These are phyloP conservation scores for Cunninghamia lanceolata DNA, from an alignment of 75 land plant genomes.

Conservation along the genomic window DNA sequence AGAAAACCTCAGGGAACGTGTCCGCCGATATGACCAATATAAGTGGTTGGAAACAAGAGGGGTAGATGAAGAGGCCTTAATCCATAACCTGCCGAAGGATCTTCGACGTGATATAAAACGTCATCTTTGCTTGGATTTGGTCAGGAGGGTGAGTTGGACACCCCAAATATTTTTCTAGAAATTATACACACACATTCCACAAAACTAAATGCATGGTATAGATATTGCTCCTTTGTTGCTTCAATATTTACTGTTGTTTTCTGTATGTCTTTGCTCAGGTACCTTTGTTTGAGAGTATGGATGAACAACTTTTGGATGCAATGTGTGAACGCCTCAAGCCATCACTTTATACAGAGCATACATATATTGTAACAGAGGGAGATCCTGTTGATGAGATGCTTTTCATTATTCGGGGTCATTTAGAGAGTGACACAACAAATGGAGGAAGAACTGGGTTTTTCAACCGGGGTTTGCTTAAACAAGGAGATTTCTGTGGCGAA, in stretches of 20 bases:
- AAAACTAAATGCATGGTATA: background rate
- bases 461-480: constrained; percentile 36
- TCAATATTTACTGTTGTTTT: constrained; percentile 1
- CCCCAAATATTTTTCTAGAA: background rate
- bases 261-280: constrained; percentile 31
- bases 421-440: constrained; percentile 75
- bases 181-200: too few relatives aligned
- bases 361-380: constrained; percentile 66
- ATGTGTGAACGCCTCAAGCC: constrained; percentile 79
- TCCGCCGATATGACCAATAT: constrained; percentile 82
- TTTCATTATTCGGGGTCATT: constrained; percentile 64
- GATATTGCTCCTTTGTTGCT: background rate
- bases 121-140: constrained; percentile 79
- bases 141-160: constrained; percentile 52
- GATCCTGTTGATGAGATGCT: constrained; percentile 87
- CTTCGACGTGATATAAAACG: constrained; percentile 90
- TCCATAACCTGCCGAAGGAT: constrained; percentile 76
- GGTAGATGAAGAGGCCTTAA: constrained; percentile 76
- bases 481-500: constrained; percentile 82
- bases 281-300: constrained; percentile 75
- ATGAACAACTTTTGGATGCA: constrained; percentile 80
- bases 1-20: constrained; percentile 60
- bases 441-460: constrained; percentile 79
- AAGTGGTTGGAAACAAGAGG: constrained; percentile 97
- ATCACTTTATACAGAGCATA: constrained; percentile 55